Evolutionary conservation across 345 rosid species (phyloP).

Genomic region (Salix exigua): DNA sequence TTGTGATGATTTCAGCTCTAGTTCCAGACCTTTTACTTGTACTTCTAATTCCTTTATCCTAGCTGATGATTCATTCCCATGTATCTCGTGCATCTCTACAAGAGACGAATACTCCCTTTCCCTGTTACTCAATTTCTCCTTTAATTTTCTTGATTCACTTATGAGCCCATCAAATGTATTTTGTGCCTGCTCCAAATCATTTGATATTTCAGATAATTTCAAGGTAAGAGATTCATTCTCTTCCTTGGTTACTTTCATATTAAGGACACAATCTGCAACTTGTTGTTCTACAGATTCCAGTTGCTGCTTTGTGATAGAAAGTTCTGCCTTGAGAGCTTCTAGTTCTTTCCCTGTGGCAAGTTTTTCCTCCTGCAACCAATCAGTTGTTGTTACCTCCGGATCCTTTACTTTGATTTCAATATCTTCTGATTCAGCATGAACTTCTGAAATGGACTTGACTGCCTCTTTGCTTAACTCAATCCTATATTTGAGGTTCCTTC

Average conservation of each 20-base stretch:
- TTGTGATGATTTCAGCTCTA: slow-evolving; percentile 43
- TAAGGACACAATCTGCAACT: slow-evolving; percentile 38
- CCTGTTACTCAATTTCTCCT: slow-evolving; percentile 40
- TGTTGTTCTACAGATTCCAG: slow-evolving; percentile 56
- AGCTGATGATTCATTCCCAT: slow-evolving; percentile 39
- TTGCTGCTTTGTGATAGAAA: slow-evolving; percentile 44
- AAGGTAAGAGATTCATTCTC: slow-evolving; percentile 51
- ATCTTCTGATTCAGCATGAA: too few species aligned
- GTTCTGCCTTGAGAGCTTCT: slow-evolving; percentile 33
- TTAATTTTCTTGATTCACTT: slow-evolving; percentile 38
- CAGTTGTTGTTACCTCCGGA: background rate
- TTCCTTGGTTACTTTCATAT: slow-evolving; percentile 37
- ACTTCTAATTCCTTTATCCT: slow-evolving; percentile 33
- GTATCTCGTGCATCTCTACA: slow-evolving; percentile 47
- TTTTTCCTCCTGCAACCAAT: slow-evolving; percentile 41
- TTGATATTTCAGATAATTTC: slow-evolving; percentile 1
- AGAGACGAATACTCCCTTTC: slow-evolving; percentile 47
- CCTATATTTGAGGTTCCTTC: too few species aligned
- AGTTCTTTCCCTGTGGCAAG: slow-evolving; percentile 37
- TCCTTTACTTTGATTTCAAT: too few species aligned
- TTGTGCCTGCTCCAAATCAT: slow-evolving; percentile 46
- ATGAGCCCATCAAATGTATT: slow-evolving; percentile 31
- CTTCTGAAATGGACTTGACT: too few species aligned
- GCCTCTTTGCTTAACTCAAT: too few species aligned
- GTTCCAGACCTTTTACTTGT: slow-evolving; percentile 34